Base-by-base conservation (phyloP, 768 basidiomycete genomes). In the Asterophora lycoperdoides region DNA sequence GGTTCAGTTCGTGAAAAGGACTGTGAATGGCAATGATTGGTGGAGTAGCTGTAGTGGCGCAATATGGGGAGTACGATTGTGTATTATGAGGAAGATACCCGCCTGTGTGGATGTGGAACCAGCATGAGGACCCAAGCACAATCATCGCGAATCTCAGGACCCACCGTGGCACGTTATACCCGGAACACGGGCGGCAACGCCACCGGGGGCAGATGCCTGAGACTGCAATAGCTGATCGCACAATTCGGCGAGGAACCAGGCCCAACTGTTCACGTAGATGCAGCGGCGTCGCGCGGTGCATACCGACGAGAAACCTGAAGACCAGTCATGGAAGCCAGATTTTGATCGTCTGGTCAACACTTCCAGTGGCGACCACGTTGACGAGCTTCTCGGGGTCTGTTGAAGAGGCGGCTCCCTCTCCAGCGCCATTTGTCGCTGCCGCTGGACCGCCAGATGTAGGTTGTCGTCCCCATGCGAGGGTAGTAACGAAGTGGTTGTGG, bases 401-500 rank as follows among this genome's bases (percentile, higher is more conserved):
- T 49, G 64, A 40, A 20, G 59, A 39, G 13, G 20, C 44, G 23
- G 23, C 23, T 23, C 54, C 59, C 32, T 57, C 60, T 28, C 46
- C 53, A 23, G 55, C 54, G 34, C 63, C 67, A 28, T 74, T 74
- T 20, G 55, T 59, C 11, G 62, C 59, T 28, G 62, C 66, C 0
- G 67, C 62, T 8, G 60, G 64, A 39, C 69, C 64, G 23, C 75
- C 71, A 18, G 75, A 70, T 13, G 73, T 66, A 42, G 67, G 58
- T 50, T 79, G 76, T 44, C 86, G 69, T 33, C 89, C 90, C 91
- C 92, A 94, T 11, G 84, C 75, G 47, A 93, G 77, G 17, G 83
- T 84, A 26, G 84, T 79, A 10, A 93, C 84, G 60, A 93, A 92
- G 60, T 90, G 87, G 26, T 77, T 78, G 63, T 94, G 93, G 3